Evolutionary conservation across 2,329 filamentous ascomycete species (phyloP), one percentile per base, ranked within the genome.

Genomic region (Dactylellina leptospora): DNA sequence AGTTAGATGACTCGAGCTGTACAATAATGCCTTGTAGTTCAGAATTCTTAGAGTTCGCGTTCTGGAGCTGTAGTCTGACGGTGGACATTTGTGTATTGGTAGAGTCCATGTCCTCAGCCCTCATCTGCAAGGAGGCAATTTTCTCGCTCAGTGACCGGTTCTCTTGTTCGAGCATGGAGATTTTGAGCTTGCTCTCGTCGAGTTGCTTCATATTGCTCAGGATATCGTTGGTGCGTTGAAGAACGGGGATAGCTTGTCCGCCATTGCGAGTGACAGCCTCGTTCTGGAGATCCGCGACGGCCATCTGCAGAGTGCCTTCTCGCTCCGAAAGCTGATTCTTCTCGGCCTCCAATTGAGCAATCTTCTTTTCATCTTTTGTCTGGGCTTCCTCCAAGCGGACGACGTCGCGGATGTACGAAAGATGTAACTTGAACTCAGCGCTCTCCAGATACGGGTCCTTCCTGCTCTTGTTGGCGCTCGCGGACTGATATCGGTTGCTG

Each of bases 391-490:
- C 66, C 22, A 56, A 23, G 10, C 69, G 40, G 13, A 73, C 69
- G 18, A 58, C 47, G 23, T 73, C 69, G 27, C 69, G 69, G 40
- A 73, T 73, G 50, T 73, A 73, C n/a, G 69, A 42, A 27, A 73
- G 68, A 23, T 73, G 69, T 2, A 73, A 42, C 30, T 73, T 73
- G 55, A 73, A 73, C 69, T 73, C 69, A n/a, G 69, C 69, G 36
- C 69, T 73, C 25, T 73, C 69, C 33, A 73, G 69, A 33, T 73
- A 73, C 4, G 69, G 69, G 16, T 73, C 69, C 25, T 47, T 66
- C 16, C 69, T 54, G 53, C 60, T 64, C 30, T 73, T 73, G 9
- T 23, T 38, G 4, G 69, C 54, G 36, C 42, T 64, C n/a, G 33
- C 27, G 13, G 69, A 66, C 33, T 73, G 69, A 36, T 73, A 73